phyloP scores from a whole-genome alignment of 352 stramenopile genomes.

The Phytophthora cactorum region DNA sequence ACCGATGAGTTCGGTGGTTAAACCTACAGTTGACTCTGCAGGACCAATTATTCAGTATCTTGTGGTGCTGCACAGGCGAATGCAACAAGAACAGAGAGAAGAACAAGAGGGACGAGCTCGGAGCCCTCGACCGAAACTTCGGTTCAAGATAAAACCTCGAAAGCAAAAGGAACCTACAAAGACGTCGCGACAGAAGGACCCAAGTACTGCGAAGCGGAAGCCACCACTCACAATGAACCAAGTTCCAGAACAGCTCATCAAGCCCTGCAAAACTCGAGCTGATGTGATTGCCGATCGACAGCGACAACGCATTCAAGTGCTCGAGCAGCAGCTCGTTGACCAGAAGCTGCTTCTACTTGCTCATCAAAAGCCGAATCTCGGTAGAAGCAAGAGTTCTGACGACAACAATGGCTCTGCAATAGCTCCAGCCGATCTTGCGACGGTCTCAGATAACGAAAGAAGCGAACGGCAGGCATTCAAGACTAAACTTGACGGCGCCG shows the following conservation, averaged over 20 bases:
- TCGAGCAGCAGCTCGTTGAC: constrained; percentile 74
- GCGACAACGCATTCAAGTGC: constrained; percentile 57
- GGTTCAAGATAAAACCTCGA: constrained; percentile 12
- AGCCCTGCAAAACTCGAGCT: constrained; percentile 13
- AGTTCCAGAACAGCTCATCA: constrained; percentile 3
- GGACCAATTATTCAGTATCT: constrained; percentile 63
- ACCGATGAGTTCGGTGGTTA: constrained; percentile 23
- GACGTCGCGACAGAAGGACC: constrained; percentile 8
- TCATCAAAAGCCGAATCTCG: constrained; percentile 18
- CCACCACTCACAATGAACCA: background rate
- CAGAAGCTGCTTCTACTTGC: constrained; percentile 52
- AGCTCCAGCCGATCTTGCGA: constrained; percentile 24
- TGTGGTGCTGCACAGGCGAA: constrained; percentile 34
- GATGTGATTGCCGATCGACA: constrained; percentile 47
- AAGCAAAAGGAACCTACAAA: constrained; percentile 14
- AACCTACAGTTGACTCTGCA: constrained; percentile 35
- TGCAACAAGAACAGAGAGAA: constrained; percentile 16
- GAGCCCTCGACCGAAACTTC: constrained; percentile 5
- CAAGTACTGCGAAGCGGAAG: constrained; percentile 6
- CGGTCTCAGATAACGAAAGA: constrained; percentile 7
- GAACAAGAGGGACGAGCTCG: constrained; percentile 13
- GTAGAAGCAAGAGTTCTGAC: background rate
- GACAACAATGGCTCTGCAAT: constrained; percentile 14
- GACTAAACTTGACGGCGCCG: background rate
- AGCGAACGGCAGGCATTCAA: background rate